These are phyloP conservation scores for Pseudevernia furfuracea DNA, from an alignment of 495 filamentous ascomycete species.

Conservation along the genomic window DNA sequence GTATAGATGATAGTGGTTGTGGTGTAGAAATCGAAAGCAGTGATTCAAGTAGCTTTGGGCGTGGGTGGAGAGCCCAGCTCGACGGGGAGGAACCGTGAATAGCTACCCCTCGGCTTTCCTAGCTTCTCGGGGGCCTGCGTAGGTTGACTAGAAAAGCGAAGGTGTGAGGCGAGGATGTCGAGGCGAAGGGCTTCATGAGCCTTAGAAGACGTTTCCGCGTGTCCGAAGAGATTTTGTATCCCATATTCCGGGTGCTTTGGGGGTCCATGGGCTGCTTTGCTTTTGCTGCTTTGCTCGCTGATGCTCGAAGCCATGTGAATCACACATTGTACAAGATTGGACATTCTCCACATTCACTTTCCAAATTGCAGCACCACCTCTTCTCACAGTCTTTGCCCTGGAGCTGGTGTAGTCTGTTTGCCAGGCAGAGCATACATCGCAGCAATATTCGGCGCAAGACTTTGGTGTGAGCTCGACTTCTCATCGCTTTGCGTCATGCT, in stretches of 20 bases:
- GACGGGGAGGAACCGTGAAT: neutral
- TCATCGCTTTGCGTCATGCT: constrained; percentile 34
- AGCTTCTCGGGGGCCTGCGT: neutral
- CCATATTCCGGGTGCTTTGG: neutral
- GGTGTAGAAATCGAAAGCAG: neutral
- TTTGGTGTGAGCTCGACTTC: constrained; percentile 42
- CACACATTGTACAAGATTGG: constrained; percentile 11
- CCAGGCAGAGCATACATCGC: constrained; percentile 26
- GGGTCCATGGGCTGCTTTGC: constrained; percentile 18
- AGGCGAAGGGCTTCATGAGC: neutral
- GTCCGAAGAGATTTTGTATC: neutral
- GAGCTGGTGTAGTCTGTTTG: constrained; percentile 27
- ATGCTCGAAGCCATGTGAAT: constrained; percentile 23
- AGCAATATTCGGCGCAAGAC: constrained; percentile 33
- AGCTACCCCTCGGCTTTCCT: neutral
- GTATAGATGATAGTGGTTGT: neutral
- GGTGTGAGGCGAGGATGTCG: neutral
- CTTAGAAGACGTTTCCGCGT: neutral
- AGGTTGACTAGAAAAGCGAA: neutral
- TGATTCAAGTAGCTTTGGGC: neutral
- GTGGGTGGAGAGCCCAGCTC: neutral
- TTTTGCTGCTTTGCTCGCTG: constrained; percentile 30
- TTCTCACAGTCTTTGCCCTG: constrained; percentile 16
- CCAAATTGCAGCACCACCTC: constrained; percentile 2
- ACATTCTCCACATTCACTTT: constrained; percentile 13